Conservation (phyloP, 1,139 yeast genomes). For the Yamadazyma songkhlaensis region DNA sequence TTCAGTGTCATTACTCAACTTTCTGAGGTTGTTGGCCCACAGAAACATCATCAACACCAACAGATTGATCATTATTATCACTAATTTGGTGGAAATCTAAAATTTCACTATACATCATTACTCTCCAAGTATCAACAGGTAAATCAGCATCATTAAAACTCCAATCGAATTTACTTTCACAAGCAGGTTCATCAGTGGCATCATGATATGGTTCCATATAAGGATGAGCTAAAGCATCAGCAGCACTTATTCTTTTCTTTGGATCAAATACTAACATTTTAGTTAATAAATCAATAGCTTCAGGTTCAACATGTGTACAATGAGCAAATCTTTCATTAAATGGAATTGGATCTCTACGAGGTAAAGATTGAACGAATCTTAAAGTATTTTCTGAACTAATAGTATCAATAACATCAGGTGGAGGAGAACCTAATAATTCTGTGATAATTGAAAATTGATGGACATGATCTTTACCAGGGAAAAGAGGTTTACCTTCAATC, state of each 20-base stretch:
- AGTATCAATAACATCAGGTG: slow-evolving; percentile 91
- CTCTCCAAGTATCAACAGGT: slow-evolving; percentile 98
- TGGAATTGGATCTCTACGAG: slow-evolving; percentile 89
- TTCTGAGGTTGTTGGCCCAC: slow-evolving; percentile 15
- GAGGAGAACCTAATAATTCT: slow-evolving; percentile 94
- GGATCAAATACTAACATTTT: slow-evolving; percentile 95
- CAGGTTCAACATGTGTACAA: slow-evolving; percentile 78
- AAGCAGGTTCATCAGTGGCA: slow-evolving; percentile 95
- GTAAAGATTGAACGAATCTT: slow-evolving; percentile 89
- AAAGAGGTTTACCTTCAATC: slow-evolving; percentile 98
- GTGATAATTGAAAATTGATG: slow-evolving; percentile 97
- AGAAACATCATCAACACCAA: not conserved
- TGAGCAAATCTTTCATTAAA: slow-evolving; percentile 71
- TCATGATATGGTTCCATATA: slow-evolving; percentile 98
- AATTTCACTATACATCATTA: slow-evolving; percentile 98
- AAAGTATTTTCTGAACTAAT: slow-evolving; percentile 94
- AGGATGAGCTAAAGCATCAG: slow-evolving; percentile 84
- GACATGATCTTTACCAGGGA: slow-evolving; percentile 98
- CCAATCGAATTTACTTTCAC: slow-evolving; percentile 95
- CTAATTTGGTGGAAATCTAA: slow-evolving; percentile 89
- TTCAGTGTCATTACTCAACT: too few species aligned
- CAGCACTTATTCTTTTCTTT: slow-evolving; percentile 88
- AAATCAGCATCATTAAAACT: slow-evolving; percentile 96
- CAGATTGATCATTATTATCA: slow-evolving; percentile 22
- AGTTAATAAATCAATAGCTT: slow-evolving; percentile 84